Percentiles rank a stretch among this genome's conserved stretches.
phyloP scores from a whole-genome alignment of 2,329 filamentous ascomycete genomes.

The Bipolaris zeicola region DNA sequence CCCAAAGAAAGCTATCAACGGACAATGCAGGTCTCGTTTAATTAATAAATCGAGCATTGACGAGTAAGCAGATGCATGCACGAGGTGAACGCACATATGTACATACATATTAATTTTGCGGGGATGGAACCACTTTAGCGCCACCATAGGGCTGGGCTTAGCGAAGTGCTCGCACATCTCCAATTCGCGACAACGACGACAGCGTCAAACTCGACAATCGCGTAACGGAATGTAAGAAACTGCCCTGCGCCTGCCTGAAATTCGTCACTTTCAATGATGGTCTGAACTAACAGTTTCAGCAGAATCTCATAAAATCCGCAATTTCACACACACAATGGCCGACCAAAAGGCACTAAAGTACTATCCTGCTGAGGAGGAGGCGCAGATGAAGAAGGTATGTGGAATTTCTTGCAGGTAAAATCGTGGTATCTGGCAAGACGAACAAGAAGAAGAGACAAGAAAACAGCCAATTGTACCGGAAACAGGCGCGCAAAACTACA shows the following conservation, averaged over 20 bases:
- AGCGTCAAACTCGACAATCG: neutral
- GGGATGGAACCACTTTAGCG: conserved; percentile 15
- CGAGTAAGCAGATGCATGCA: neutral
- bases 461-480: neutral
- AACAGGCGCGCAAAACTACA: neutral
- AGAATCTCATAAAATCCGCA: conserved; percentile 1
- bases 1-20: neutral
- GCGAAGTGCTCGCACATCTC: conserved; percentile 31
- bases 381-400: conserved; percentile 92
- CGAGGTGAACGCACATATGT: conserved; percentile 3
- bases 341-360: conserved; percentile 91
- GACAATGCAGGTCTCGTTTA: neutral
- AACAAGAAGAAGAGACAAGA: neutral
- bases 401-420: neutral
- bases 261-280: too few species aligned
- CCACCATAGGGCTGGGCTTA: conserved; percentile 24
- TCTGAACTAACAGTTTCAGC: too few species aligned
- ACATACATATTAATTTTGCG: conserved; percentile 4
- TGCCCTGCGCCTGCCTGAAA: neutral
- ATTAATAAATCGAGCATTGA: neutral
- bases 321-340: conserved; percentile 25
- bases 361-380: conserved; percentile 94
- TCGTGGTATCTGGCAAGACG: neutral
- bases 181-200: conserved; percentile 27
- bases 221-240: neutral